phyloP scores from a whole-genome alignment of 495 filamentous ascomycete genomes.

The Aspergillus ostianus region DNA sequence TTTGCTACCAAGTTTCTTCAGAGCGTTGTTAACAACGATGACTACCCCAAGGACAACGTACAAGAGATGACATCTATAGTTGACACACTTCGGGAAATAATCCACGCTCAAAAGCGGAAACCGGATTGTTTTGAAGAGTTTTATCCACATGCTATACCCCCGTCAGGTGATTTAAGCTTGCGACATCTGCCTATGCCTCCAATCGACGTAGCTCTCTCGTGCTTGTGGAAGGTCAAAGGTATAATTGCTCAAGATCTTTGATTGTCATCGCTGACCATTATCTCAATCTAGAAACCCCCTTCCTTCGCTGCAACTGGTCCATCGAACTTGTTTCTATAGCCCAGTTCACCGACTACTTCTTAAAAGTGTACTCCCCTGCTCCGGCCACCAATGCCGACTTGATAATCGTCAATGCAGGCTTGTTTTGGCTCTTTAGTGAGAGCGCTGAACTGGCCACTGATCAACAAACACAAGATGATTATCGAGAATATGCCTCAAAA shows the following conservation, averaged over 20 bases:
- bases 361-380: constrained; percentile 11
- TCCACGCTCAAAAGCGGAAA: constrained; percentile 9
- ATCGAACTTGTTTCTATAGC: constrained; percentile 6
- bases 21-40: neutral
- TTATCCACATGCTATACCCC: constrained; percentile 5
- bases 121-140: constrained; percentile 5
- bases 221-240: constrained; percentile 10
- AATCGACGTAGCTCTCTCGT: constrained; percentile 7
- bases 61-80: constrained; percentile 8
- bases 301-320: neutral
- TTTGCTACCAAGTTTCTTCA: constrained; percentile 10
- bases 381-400: constrained; percentile 11
- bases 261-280: neutral
- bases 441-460: constrained; percentile 5
- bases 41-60: neutral
- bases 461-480: constrained; percentile 3
- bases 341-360: constrained; percentile 12
- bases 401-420: constrained; percentile 16
- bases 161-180: constrained; percentile 1
- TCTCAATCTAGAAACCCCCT: neutral
- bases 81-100: neutral
- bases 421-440: constrained; percentile 16
- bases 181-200: constrained; percentile 10
- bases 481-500: constrained; percentile 7
- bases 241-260: neutral